Evolutionary conservation across 2,329 filamentous ascomycete species (phyloP).

Genomic region (Fusarium pilosicola): DNA sequence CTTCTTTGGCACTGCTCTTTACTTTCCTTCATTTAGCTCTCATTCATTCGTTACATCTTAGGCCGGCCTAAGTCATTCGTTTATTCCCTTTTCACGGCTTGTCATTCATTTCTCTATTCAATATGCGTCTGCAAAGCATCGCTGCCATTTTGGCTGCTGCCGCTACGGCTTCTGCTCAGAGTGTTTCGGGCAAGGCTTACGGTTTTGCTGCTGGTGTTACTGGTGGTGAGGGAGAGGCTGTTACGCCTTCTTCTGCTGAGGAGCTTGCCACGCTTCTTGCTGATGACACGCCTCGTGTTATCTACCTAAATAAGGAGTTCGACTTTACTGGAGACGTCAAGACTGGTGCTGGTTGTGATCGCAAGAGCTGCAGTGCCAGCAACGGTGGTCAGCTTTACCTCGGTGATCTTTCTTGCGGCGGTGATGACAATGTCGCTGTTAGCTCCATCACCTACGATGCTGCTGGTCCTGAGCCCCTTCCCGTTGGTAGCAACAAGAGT

Average conservation of each 20-base stretch:
- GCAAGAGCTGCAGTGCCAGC: constrained; percentile 43
- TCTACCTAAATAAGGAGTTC: constrained; percentile 42
- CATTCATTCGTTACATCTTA: constrained; percentile 1
- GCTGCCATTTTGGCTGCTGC: constrained; percentile 29
- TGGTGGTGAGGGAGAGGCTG: constrained; percentile 58
- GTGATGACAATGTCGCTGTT: constrained; percentile 37
- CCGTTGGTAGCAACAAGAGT: constrained; percentile 46
- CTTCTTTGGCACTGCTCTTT: background rate
- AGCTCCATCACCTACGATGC: constrained; percentile 44
- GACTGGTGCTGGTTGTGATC: constrained; percentile 42
- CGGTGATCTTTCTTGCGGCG: constrained; percentile 43
- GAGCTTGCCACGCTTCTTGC: constrained; percentile 52
- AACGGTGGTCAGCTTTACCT: constrained; percentile 46
- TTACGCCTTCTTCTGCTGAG: constrained; percentile 54
- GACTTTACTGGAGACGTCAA: constrained; percentile 42
- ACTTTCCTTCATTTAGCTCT: constrained; percentile 1
- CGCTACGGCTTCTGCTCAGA: constrained; percentile 39
- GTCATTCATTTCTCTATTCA: background rate
- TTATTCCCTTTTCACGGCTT: background rate
- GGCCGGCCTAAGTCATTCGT: constrained; percentile 12
- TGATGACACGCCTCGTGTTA: constrained; percentile 42
- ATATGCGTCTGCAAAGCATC: constrained; percentile 1
- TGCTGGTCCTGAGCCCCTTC: constrained; percentile 36
- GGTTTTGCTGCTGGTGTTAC: constrained; percentile 55
- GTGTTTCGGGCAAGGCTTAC: constrained; percentile 45